Base-by-base conservation (phyloP, 106 monocot genomes). In the Triglochin maritima region DNA sequence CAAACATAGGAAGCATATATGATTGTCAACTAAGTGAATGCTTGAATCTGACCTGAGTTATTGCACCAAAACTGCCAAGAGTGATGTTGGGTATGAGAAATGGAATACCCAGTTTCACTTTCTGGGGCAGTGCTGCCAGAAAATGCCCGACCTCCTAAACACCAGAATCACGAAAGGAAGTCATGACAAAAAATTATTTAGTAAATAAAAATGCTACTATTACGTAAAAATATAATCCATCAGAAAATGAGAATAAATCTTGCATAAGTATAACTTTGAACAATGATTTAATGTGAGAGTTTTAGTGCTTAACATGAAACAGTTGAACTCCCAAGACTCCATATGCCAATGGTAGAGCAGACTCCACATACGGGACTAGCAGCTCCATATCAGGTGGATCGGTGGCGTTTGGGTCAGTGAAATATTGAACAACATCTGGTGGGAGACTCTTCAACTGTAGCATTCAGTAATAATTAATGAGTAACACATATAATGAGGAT, bases 1-100 rank as follows among this genome's bases (percentile, higher is more conserved):
- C 29, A 29, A 29, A 29, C 0, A 29, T 29, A 29, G 29, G 42
- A n/a, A 59, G 41, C 59, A 17, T 9, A 17, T 9, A 47, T 47
- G 49, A 64, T 47, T 4, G n/a, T 64, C 46, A 49, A 2, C 49
- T 64, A 8, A 5, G 5, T 45, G 44, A 6, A 62, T 45, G 45
- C 44, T 45, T 46, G 59, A 17, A 59, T 9, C 3, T 49, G 8
- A 88, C 90, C 85, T 96, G 95, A 74, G 95, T 96, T 8, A 96
- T 96, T 69, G 95, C 90, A 78, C 95, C 95, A 74, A 96, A 96
- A 70, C 85, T 90, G 46, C 95, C 95, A 58, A 96, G 90, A 17
- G 90, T 90, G 45, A 96, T 80, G 50, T 96, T 96, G 6, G 95
- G 95, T 56, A 96, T 96, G 80, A 96, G 85, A 71, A 76, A 96